Conservation (phyloP, 495 filamentous ascomycete species). For the Talaromyces trachyspermus region DNA sequence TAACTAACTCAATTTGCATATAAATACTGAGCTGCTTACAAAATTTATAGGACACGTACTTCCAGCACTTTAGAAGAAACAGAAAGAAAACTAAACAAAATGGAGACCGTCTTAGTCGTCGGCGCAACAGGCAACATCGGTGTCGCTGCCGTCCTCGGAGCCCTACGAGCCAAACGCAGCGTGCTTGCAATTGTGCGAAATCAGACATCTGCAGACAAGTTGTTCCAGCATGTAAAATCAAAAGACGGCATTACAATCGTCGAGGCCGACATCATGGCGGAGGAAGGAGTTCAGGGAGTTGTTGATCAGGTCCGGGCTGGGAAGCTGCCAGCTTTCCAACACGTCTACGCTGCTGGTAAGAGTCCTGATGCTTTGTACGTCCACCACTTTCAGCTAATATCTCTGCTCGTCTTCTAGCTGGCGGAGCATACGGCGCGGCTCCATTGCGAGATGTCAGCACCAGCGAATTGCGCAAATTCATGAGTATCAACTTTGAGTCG, state of each 20-base stretch:
- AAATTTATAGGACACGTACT: neutral
- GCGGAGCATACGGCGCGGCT: conserved; percentile 19
- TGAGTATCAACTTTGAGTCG: conserved; percentile 27
- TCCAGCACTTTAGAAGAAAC: neutral
- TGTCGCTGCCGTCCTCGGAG: conserved; percentile 23
- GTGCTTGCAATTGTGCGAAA: conserved; percentile 37
- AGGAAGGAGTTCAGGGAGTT: conserved; percentile 25
- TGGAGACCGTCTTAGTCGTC: conserved; percentile 30
- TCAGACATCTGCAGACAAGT: conserved; percentile 27
- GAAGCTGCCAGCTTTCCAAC: conserved; percentile 33
- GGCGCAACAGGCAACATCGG: conserved; percentile 39
- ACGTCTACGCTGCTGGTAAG: conserved; percentile 30
- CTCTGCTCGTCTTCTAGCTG: conserved; percentile 19
- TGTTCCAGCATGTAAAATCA: conserved; percentile 26
- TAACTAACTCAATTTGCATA: neutral
- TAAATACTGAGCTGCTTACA: neutral
- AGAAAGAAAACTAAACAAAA: conserved; percentile 6
- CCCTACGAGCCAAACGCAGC: conserved; percentile 20
- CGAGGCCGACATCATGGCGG: conserved; percentile 26
- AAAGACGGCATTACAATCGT: conserved; percentile 24
- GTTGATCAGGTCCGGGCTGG: conserved; percentile 29
- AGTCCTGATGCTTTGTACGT: no score
- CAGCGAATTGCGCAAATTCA: conserved; percentile 18
- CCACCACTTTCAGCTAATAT: no score
- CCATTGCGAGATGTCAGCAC: conserved; percentile 21